Evolutionary conservation across 257 asterid genomes (phyloP), one percentile per base, ranked within the genome.

Genomic region (Primulina eburnea): DNA sequence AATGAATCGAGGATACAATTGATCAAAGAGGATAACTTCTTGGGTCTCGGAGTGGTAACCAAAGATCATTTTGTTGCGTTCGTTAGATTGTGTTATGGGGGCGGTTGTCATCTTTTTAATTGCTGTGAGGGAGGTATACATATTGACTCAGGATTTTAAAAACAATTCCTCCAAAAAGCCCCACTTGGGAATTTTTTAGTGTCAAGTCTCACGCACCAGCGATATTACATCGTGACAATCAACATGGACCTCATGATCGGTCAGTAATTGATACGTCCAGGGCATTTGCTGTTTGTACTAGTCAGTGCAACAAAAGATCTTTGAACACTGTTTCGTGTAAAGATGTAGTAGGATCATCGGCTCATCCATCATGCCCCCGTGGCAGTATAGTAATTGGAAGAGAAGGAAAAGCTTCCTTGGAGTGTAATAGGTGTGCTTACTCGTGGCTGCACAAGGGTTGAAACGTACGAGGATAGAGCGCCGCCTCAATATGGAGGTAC

Each of bases 401-500:
- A 40, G 40, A 64, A 2, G n/a, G 79, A 68, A 40, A 60, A 33
- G 7, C 37, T 6, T 33, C 37, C 37, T 33, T 33, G 37, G 37
- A 33, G 37, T 33, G 37, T 33, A 33, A 33, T 61, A 16, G 75
- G 47, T 64, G 78, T 67, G 20, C 64, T 62, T 61, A 57, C 65
- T 62, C 77, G 79, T 43, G 75, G 73, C 73, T 72, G 83, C 38
- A 56, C 26, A 61, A 59, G 73, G 35, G 82, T 65, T n/a, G 81
- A 60, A 60, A 55, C 70, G 65, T 75, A 71, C 17, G 76, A 74
- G 63, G 72, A 60, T 32, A 64, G 32, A 65, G 80, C 58, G 24
- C 50, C 67, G 34, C 69, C 75, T n/a, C 63, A 82, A 60, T 68
- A 70, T 11, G 20, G 65, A 58, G 20, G 65, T 62, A 65, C 65